Evolutionary conservation across 176 grass and related monocot genomes (phyloP).

Genomic region (Lolium perenne): DNA sequence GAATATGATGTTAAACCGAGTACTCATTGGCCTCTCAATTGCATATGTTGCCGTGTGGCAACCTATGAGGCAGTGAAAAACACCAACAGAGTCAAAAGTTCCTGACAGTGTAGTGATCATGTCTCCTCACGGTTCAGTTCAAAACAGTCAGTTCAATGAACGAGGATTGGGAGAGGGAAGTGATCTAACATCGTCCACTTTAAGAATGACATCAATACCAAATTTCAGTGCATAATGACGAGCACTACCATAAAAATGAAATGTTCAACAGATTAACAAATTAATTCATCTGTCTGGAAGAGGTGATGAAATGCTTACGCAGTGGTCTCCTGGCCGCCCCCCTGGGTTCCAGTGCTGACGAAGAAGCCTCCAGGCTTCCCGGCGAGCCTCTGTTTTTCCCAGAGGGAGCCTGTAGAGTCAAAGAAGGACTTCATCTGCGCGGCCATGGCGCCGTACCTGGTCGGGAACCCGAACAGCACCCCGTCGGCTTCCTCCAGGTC

Average conservation of each 20-base stretch:
- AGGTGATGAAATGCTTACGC: slow-evolving; percentile 60
- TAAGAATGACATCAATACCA: neutral
- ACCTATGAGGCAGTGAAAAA: neutral
- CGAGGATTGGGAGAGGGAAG: neutral
- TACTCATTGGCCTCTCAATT: neutral
- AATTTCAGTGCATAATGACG: neutral
- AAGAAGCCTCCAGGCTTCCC: slow-evolving; percentile 86
- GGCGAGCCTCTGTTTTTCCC: slow-evolving; percentile 75
- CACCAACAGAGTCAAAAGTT: neutral
- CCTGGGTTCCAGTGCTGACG: slow-evolving; percentile 87
- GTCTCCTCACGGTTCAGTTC: slow-evolving; percentile 12
- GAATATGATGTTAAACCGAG: neutral
- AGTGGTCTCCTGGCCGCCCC: slow-evolving; percentile 86
- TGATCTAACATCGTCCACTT: neutral
- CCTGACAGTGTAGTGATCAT: neutral
- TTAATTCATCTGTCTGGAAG: slow-evolving; percentile 20
- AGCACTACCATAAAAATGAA: slow-evolving; percentile 5
- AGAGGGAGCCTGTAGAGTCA: slow-evolving; percentile 77
- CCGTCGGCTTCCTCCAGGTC: slow-evolving; percentile 80
- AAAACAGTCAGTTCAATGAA: neutral
- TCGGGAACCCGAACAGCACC: slow-evolving; percentile 81
- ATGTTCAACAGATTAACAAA: neutral
- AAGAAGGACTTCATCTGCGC: slow-evolving; percentile 95
- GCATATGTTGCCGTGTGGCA: neutral
- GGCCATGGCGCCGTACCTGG: slow-evolving; percentile 83